Percentiles rank a stretch among this genome's conserved stretches.
Conservation (phyloP, 495 filamentous ascomycete species). For the Lasiosphaeria miniovina region DNA sequence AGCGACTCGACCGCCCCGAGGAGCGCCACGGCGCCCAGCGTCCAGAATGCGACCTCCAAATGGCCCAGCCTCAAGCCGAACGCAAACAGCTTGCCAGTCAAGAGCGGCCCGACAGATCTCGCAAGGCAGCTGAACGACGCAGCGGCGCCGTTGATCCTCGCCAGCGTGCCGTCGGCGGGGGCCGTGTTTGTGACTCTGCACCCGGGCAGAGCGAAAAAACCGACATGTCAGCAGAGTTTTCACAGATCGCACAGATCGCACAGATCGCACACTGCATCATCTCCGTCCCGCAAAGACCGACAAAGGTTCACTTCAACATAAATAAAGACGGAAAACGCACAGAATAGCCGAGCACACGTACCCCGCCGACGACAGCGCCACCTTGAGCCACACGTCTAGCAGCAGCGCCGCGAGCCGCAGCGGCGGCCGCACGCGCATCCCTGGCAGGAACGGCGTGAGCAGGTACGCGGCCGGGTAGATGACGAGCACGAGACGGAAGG, state of each 20-base stretch:
- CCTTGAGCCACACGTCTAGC: conserved; percentile 11
- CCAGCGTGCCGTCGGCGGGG: conserved; percentile 8
- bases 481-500: conserved; percentile 5
- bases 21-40: conserved; percentile 8
- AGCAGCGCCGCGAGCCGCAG: neutral
- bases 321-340: conserved; percentile 1
- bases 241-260: neutral
- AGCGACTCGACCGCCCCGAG: conserved; percentile 4
- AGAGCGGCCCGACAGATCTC: conserved; percentile 8
- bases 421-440: neutral
- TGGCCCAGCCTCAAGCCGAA: conserved; percentile 2
- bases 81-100: conserved; percentile 11
- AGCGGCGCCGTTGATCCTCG: conserved; percentile 16
- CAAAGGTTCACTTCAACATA: too few species aligned
- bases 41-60: conserved; percentile 14
- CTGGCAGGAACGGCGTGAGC: conserved; percentile 13
- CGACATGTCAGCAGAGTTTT: neutral
- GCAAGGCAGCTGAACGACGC: conserved; percentile 14
- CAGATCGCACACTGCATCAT: too few species aligned
- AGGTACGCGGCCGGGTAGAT: conserved; percentile 14
- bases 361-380: conserved; percentile 7
- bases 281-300: too few species aligned
- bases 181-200: conserved; percentile 12
- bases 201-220: too few species aligned
- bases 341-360: conserved; percentile 14